Evolutionary conservation across 805 yeast species (phyloP).

Genomic region (Vanderwaltozyma verrucispora): DNA sequence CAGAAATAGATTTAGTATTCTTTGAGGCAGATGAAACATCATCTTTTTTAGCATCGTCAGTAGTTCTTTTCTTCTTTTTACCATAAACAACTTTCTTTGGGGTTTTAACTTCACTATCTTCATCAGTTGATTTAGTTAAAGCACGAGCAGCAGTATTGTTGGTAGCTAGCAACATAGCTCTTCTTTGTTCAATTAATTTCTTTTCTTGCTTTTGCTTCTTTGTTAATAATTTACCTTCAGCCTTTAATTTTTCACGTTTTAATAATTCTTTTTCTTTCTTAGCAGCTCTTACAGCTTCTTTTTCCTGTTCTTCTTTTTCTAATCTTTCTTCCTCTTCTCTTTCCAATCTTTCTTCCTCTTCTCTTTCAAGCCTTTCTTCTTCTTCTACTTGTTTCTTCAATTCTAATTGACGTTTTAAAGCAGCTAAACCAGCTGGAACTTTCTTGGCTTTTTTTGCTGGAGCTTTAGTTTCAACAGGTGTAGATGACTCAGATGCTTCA

Average conservation of each 20-base stretch:
- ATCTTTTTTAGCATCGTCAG: slow-evolving; percentile 19
- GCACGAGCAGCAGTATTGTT: slow-evolving; percentile 72
- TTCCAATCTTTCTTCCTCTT: slow-evolving; percentile 52
- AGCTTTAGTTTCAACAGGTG: slow-evolving; percentile 28
- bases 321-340: slow-evolving; percentile 41
- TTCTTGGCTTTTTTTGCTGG: slow-evolving; percentile 43
- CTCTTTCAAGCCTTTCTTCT: slow-evolving; percentile 61
- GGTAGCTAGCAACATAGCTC: slow-evolving; percentile 68
- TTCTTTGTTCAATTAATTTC: slow-evolving; percentile 76
- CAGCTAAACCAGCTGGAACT: slow-evolving; percentile 85
- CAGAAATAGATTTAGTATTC: slow-evolving; percentile 12
- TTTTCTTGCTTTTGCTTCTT: slow-evolving; percentile 94
- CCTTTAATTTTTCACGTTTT: slow-evolving; percentile 84
- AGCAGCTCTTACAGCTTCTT: slow-evolving; percentile 46
- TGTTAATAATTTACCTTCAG: slow-evolving; percentile 90
- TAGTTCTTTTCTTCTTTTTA: slow-evolving; percentile 52
- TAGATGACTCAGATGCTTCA: slow-evolving; percentile 16
- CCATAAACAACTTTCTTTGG: slow-evolving; percentile 64
- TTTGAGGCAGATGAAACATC: slow-evolving; percentile 9
- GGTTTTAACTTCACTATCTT: slow-evolving; percentile 28
- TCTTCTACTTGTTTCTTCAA: slow-evolving; percentile 81
- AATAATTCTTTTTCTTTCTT: slow-evolving; percentile 83
- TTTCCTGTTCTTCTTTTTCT: slow-evolving; percentile 35
- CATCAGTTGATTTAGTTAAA: slow-evolving; percentile 32
- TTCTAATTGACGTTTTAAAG: slow-evolving; percentile 81